Conservation (phyloP, 2,329 filamentous ascomycete species). For the Pseudogymnoascus destructans region DNA sequence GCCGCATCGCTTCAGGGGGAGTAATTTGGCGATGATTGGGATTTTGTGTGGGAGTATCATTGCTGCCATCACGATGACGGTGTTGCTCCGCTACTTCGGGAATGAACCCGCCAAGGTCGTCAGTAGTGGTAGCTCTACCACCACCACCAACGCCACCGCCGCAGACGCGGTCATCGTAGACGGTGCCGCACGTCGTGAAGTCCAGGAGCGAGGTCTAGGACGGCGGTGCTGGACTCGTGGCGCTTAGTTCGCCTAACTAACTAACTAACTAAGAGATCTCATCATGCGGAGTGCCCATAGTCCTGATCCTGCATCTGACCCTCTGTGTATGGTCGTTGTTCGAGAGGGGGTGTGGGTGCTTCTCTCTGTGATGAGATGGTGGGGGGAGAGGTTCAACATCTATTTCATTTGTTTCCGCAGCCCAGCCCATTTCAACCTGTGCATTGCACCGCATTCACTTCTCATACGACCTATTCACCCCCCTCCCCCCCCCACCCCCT, state of each 20-base stretch:
- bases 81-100: conserved; percentile 47
- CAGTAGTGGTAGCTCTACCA: conserved; percentile 25
- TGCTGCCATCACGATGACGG: conserved; percentile 55
- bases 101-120: conserved; percentile 37
- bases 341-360: neutral
- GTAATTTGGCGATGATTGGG: conserved; percentile 78
- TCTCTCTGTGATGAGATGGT: conserved; percentile 19
- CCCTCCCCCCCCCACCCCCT: too few relatives aligned
- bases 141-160: conserved; percentile 28
- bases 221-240: conserved; percentile 25
- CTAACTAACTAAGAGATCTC: conserved; percentile 18
- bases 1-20: conserved; percentile 60
- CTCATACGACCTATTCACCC: neutral
- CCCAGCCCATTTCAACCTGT: conserved; percentile 13
- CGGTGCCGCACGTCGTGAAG: conserved; percentile 46
- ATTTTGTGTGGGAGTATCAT: conserved; percentile 69
- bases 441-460: neutral
- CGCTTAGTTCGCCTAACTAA: conserved; percentile 19
- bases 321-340: neutral
- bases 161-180: conserved; percentile 36
- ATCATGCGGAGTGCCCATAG: conserved; percentile 14
- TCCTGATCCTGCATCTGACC: neutral
- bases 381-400: neutral
- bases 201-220: conserved; percentile 43
- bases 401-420: conserved; percentile 9